Conservation (phyloP, 2,329 filamentous ascomycete species). For the Aspergillus fumigatiaffinis region DNA sequence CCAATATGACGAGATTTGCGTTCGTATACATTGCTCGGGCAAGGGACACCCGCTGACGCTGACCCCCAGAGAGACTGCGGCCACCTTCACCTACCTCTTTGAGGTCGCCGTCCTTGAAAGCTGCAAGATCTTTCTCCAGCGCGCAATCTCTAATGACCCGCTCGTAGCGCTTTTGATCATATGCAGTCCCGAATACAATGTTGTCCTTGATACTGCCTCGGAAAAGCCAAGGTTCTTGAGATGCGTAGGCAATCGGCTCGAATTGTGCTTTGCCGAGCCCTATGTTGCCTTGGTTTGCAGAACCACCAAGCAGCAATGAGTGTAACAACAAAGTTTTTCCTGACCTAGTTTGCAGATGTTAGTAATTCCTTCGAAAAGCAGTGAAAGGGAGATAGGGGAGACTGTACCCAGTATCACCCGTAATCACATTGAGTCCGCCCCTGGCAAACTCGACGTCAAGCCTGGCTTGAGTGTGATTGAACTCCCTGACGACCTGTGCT, state of each 20-base stretch:
- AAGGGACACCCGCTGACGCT: slow-evolving; percentile 57
- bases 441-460: slow-evolving; percentile 1
- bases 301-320: neutral
- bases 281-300: neutral
- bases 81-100: slow-evolving; percentile 60
- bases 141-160: slow-evolving; percentile 59
- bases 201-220: slow-evolving; percentile 62
- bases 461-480: neutral
- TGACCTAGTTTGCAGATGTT: neutral
- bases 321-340: slow-evolving; percentile 6
- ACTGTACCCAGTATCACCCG: slow-evolving; percentile 5
- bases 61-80: slow-evolving; percentile 59
- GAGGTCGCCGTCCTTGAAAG: slow-evolving; percentile 53
- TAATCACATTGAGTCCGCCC: slow-evolving; percentile 4
- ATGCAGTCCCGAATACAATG: slow-evolving; percentile 58
- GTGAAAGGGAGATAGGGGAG: neutral
- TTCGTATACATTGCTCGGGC: slow-evolving; percentile 56
- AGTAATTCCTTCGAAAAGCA: neutral
- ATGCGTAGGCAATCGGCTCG: slow-evolving; percentile 39
- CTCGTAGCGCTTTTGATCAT: slow-evolving; percentile 53
- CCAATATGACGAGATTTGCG: slow-evolving; percentile 51
- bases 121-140: slow-evolving; percentile 51
- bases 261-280: slow-evolving; percentile 5
- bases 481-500: neutral
- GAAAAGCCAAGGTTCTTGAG: slow-evolving; percentile 61